Conservation (phyloP, 768 basidiomycete genomes). For the Mycena kentingensis region DNA sequence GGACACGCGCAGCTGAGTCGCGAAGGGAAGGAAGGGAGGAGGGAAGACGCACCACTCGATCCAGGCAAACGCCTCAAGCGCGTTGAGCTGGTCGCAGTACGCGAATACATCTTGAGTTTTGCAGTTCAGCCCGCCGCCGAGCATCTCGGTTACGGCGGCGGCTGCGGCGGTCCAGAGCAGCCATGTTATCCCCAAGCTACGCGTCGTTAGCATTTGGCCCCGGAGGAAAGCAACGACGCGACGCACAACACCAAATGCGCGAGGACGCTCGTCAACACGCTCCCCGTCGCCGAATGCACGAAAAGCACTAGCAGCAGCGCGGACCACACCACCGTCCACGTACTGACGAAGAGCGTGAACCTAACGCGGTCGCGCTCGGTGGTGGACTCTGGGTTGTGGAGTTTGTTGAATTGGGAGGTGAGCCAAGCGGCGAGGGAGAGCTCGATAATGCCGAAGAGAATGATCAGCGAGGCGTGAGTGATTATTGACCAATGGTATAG, state of each 20-base stretch:
- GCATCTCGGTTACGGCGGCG: conserved; percentile 64
- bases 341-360: conserved; percentile 67
- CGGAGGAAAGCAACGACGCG: conserved; percentile 6
- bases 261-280: conserved; percentile 58
- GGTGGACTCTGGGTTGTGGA: conserved; percentile 50
- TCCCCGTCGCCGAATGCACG: conserved; percentile 48
- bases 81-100: conserved; percentile 79
- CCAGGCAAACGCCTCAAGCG: conserved; percentile 77
- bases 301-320: conserved; percentile 57
- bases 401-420: conserved; percentile 56
- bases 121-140: conserved; percentile 76
- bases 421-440: conserved; percentile 76
- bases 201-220: neutral
- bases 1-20: too few species aligned
- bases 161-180: conserved; percentile 77
- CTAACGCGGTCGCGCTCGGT: conserved; percentile 62
- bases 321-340: conserved; percentile 67
- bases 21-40: neutral
- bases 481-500: conserved; percentile 36
- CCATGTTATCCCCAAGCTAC: conserved; percentile 72
- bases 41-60: conserved; percentile 56
- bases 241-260: conserved; percentile 62
- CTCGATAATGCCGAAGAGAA: conserved; percentile 71
- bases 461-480: conserved; percentile 53
- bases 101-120: conserved; percentile 45